A percentile compares a stretch with the other conserved stretches of the same genome.
Evolutionary conservation across 768 basidiomycete species (phyloP).

Genomic region (Neoboletus subvelutipes): DNA sequence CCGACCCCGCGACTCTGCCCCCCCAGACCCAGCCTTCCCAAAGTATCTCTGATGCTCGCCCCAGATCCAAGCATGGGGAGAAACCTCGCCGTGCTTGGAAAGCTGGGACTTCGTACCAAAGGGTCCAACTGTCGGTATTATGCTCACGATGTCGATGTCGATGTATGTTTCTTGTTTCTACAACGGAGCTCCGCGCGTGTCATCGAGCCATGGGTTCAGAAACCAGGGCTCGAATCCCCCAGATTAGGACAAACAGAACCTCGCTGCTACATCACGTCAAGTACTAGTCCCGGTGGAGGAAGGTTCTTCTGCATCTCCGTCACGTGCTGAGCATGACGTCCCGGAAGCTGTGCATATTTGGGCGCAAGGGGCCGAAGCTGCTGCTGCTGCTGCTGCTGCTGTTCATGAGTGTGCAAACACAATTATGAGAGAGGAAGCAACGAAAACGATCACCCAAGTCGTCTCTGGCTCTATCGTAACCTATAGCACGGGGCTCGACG

Average conservation of each 20-base stretch:
- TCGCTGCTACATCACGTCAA: not conserved
- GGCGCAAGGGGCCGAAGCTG: constrained; percentile 15
- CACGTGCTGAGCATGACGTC: not conserved
- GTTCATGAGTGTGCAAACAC: no score
- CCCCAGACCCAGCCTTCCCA: no score
- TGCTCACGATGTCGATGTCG: constrained; percentile 35
- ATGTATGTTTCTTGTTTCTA: constrained; percentile 6
- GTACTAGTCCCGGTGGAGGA: not conserved
- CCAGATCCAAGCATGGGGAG: no score
- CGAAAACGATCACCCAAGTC: constrained; percentile 41
- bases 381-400: constrained; percentile 10
- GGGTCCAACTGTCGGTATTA: constrained; percentile 37
- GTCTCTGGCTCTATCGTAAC: constrained; percentile 51
- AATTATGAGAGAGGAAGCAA: constrained; percentile 43
- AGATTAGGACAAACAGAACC: constrained; percentile 1
- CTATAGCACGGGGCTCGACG: constrained; percentile 48
- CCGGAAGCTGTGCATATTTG: not conserved
- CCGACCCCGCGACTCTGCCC: no score
- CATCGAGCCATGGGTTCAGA: constrained; percentile 8
- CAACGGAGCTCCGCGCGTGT: not conserved
- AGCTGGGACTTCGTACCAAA: constrained; percentile 37
- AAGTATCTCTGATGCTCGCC: no score
- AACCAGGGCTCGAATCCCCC: not conserved
- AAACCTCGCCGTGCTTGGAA: no score
- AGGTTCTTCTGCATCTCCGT: not conserved